Conservation (phyloP, 2,329 filamentous ascomycete genomes). For the Thielaviopsis ethacetica region DNA sequence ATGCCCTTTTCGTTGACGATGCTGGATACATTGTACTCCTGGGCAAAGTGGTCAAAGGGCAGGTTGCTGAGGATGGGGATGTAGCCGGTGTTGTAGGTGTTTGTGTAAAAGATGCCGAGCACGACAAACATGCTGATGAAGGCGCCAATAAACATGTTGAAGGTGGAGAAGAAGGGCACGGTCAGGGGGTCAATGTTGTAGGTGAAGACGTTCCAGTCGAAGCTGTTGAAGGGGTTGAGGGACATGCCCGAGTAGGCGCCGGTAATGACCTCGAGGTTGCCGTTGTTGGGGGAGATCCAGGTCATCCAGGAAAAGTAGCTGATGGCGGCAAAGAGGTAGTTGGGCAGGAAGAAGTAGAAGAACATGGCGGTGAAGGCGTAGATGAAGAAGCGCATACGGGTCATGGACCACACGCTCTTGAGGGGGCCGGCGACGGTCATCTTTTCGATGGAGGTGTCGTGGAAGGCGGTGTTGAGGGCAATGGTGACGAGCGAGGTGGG, state of each 20-base stretch:
- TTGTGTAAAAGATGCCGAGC: constrained; percentile 43
- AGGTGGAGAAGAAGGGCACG: constrained; percentile 40
- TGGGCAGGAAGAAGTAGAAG: constrained; percentile 37
- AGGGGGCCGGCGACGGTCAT: constrained; percentile 20
- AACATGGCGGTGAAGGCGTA: constrained; percentile 30
- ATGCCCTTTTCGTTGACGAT: constrained; percentile 26
- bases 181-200: constrained; percentile 41
- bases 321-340: constrained; percentile 32
- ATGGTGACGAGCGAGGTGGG: constrained; percentile 34
- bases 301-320: constrained; percentile 35
- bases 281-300: constrained; percentile 32
- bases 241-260: constrained; percentile 21
- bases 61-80: constrained; percentile 35
- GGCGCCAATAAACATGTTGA: constrained; percentile 40
- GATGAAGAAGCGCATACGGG: constrained; percentile 32
- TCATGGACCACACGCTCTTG: constrained; percentile 23
- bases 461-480: constrained; percentile 32
- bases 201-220: constrained; percentile 29
- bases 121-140: constrained; percentile 39
- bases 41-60: constrained; percentile 32
- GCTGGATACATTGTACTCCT: constrained; percentile 29
- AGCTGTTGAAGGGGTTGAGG: constrained; percentile 27
- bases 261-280: constrained; percentile 21
- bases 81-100: constrained; percentile 40
- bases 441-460: constrained; percentile 27